Conservation (phyloP, 306 rosid genomes). For the Vachellia collinsii region DNA sequence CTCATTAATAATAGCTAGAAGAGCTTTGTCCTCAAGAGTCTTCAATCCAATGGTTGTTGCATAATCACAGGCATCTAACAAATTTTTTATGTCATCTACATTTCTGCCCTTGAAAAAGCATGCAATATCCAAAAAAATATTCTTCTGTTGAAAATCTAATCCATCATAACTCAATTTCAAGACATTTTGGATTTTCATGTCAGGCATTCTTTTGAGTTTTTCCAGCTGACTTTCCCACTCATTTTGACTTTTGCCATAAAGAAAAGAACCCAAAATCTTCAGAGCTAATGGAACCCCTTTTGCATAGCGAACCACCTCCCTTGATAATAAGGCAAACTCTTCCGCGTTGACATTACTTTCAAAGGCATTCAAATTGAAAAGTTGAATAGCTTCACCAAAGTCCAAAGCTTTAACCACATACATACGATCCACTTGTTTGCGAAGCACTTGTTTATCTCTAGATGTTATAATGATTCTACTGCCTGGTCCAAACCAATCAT, state of each 20-base stretch:
- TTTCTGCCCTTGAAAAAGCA: background rate
- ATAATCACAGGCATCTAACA: background rate
- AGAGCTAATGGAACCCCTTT: background rate
- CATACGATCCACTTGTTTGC: background rate
- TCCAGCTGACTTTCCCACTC: background rate
- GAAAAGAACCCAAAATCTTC: background rate
- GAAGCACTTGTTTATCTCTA: background rate
- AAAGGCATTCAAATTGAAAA: constrained; percentile 6
- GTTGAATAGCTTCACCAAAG: background rate
- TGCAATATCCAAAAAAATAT: background rate
- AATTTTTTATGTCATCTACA: background rate
- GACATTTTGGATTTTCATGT: background rate
- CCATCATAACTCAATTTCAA: background rate
- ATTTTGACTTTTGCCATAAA: background rate
- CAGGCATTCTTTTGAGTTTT: background rate
- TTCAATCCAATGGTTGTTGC: background rate
- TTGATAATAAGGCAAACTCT: background rate
- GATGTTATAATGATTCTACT: constrained; percentile 2
- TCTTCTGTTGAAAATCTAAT: background rate
- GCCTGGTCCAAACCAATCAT: background rate
- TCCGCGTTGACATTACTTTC: background rate
- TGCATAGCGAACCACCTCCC: background rate
- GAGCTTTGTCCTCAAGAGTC: background rate
- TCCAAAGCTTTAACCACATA: background rate
- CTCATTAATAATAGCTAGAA: background rate